A percentile compares a stretch with the other conserved stretches of the same genome.
phyloP scores from a whole-genome alignment of 2,329 filamentous ascomycete species.

The Atkinsonella texensis region DNA sequence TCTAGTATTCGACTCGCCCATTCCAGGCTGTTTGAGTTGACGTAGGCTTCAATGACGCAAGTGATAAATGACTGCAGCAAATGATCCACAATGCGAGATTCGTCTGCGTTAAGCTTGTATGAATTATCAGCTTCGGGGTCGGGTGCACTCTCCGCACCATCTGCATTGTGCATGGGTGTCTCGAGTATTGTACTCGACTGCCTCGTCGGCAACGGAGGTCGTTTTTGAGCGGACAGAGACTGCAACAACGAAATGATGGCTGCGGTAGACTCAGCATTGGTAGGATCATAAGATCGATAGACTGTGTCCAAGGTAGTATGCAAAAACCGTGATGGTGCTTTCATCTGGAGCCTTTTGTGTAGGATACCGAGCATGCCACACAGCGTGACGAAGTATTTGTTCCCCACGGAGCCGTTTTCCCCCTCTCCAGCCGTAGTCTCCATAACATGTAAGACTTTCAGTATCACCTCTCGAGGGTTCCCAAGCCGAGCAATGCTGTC shows the following conservation, averaged over 20 bases:
- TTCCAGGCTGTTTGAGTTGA: slow-evolving; percentile 46
- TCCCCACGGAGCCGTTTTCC: slow-evolving; percentile 25
- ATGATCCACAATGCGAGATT: slow-evolving; percentile 48
- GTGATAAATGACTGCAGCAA: slow-evolving; percentile 69
- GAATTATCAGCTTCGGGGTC: slow-evolving; percentile 43
- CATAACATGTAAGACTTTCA: slow-evolving; percentile 67
- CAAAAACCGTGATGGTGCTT: slow-evolving; percentile 66
- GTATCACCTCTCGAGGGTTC: slow-evolving; percentile 69
- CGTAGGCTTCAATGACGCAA: slow-evolving; percentile 62
- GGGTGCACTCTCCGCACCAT: slow-evolving; percentile 42
- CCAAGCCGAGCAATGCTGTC: slow-evolving; percentile 64
- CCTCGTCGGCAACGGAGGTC: slow-evolving; percentile 48
- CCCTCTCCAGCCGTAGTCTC: slow-evolving; percentile 34
- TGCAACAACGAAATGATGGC: slow-evolving; percentile 60
- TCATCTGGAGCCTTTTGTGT: slow-evolving; percentile 63
- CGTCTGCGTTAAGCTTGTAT: slow-evolving; percentile 32
- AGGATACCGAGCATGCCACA: slow-evolving; percentile 61
- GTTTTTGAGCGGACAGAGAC: slow-evolving; percentile 52
- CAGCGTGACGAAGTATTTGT: slow-evolving; percentile 52
- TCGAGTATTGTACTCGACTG: slow-evolving; percentile 45
- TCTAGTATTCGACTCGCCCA: slow-evolving; percentile 58
- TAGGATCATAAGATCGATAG: slow-evolving; percentile 50
- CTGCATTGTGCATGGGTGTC: slow-evolving; percentile 42
- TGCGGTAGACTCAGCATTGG: slow-evolving; percentile 54
- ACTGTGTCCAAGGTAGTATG: slow-evolving; percentile 66